phyloP scores from a whole-genome alignment of 768 basidiomycete species.

The Trametes cingulata region DNA sequence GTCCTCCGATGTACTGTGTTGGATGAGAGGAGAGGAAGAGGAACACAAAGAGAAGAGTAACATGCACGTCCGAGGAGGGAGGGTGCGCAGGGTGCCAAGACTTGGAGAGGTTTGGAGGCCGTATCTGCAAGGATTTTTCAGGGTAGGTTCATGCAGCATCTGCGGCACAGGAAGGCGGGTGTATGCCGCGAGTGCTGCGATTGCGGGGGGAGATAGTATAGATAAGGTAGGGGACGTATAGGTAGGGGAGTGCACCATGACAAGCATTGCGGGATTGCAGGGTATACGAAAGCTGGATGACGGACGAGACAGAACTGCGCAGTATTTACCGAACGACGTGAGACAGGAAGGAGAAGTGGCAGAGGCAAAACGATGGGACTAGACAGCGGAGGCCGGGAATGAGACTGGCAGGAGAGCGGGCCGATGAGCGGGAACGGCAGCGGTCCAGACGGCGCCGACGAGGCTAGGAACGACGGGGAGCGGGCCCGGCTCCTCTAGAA shows the following conservation, averaged over 20 bases:
- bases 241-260: constrained; percentile 18
- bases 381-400: neutral
- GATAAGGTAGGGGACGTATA: neutral
- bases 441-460: neutral
- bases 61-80: neutral
- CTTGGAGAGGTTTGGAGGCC: neutral
- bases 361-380: neutral
- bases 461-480: neutral
- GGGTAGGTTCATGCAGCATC: neutral
- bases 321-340: constrained; percentile 10
- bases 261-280: constrained; percentile 20
- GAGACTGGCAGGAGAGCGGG: neutral
- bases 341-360: constrained; percentile 1
- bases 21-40: too few species aligned
- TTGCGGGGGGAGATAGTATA: constrained; percentile 6
- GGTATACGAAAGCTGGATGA: constrained; percentile 24
- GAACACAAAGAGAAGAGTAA: neutral
- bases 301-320: constrained; percentile 6
- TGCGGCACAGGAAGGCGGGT: neutral
- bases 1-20: too few species aligned
- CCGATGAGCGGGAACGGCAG: neutral
- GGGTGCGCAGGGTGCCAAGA: neutral
- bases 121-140: constrained; percentile 5
- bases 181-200: neutral
- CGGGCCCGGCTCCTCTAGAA: neutral